Evolutionary conservation across 78 protist species (phyloP).

Genomic region (Dictyostelium citrinum): DNA sequence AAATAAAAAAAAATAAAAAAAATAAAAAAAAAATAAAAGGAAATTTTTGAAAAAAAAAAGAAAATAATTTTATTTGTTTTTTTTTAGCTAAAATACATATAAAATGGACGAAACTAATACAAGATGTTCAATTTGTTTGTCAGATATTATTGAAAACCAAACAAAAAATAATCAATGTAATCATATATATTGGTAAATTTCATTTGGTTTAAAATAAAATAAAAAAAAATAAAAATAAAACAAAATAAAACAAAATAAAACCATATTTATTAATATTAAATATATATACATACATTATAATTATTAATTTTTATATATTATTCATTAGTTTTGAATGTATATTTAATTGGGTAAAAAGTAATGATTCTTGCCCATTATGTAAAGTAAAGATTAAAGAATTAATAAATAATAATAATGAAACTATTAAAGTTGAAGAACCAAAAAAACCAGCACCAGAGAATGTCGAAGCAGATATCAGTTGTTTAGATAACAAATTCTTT

Average conservation of each 20-base stretch:
- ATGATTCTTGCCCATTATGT: conserved; percentile 50
- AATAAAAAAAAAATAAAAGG: too few relatives aligned
- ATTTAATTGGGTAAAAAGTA: conserved; percentile 35
- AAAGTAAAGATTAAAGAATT: background rate
- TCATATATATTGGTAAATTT: conserved; percentile 17
- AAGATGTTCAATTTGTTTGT: conserved; percentile 1
- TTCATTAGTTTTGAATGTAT: conserved; percentile 40
- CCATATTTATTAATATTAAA: background rate
- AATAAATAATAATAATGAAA: background rate
- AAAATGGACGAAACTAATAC: background rate
- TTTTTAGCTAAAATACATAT: background rate
- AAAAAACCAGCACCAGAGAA: conserved; percentile 29
- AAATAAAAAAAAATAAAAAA: too few relatives aligned
- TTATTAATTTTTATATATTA: background rate
- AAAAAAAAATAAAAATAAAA: background rate
- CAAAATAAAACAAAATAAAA: background rate
- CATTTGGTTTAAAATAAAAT: background rate
- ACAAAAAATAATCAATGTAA: conserved; percentile 3
- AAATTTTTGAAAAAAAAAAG: too few relatives aligned
- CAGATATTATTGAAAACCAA: background rate
- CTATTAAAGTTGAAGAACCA: conserved; percentile 24
- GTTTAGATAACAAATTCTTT: conserved; percentile 59
- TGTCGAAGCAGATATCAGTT: conserved; percentile 43
- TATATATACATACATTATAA: background rate
- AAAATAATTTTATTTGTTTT: too few relatives aligned